Evolutionary conservation across 2,329 filamentous ascomycete genomes (phyloP).

Genomic region (Westerdykella ornata): DNA sequence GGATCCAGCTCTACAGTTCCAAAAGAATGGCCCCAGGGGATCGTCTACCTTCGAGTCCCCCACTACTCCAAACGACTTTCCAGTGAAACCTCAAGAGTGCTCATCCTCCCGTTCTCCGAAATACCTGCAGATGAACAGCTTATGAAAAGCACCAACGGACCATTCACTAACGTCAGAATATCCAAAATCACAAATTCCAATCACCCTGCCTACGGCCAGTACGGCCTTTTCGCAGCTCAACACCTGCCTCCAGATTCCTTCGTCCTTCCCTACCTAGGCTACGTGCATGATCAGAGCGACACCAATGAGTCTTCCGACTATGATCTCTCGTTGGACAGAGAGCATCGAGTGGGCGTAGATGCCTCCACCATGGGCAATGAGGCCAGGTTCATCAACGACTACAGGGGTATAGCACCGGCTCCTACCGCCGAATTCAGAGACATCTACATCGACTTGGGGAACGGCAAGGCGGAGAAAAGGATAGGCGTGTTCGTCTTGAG

Average conservation of each 20-base stretch:
- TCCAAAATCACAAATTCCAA: slow-evolving; percentile 34
- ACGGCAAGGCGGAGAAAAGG: slow-evolving; percentile 40
- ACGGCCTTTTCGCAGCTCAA: slow-evolving; percentile 44
- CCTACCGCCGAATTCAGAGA: slow-evolving; percentile 43
- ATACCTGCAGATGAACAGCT: slow-evolving; percentile 10
- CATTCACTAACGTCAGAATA: slow-evolving; percentile 39
- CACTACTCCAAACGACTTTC: slow-evolving; percentile 28
- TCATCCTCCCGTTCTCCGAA: slow-evolving; percentile 18
- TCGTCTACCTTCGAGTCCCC: slow-evolving; percentile 24
- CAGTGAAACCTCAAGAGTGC: slow-evolving; percentile 15
- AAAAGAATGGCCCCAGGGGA: slow-evolving; percentile 26
- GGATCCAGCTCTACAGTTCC: slow-evolving; percentile 11
- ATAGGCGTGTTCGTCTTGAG: slow-evolving; percentile 48
- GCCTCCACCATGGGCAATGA: slow-evolving; percentile 47
- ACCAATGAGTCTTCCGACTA: slow-evolving; percentile 44
- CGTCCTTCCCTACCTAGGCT: slow-evolving; percentile 47
- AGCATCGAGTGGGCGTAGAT: slow-evolving; percentile 45
- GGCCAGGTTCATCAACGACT: slow-evolving; percentile 50
- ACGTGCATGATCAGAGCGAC: slow-evolving; percentile 41
- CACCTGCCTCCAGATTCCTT: slow-evolving; percentile 42
- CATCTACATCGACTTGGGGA: slow-evolving; percentile 32
- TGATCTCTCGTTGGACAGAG: slow-evolving; percentile 47
- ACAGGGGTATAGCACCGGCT: slow-evolving; percentile 42
- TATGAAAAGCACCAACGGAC: slow-evolving; percentile 14
- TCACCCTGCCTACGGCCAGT: slow-evolving; percentile 46